A percentile compares a stretch with the other conserved stretches of the same genome.
Conservation (phyloP, 495 filamentous ascomycete genomes). For the Viridothelium virens region DNA sequence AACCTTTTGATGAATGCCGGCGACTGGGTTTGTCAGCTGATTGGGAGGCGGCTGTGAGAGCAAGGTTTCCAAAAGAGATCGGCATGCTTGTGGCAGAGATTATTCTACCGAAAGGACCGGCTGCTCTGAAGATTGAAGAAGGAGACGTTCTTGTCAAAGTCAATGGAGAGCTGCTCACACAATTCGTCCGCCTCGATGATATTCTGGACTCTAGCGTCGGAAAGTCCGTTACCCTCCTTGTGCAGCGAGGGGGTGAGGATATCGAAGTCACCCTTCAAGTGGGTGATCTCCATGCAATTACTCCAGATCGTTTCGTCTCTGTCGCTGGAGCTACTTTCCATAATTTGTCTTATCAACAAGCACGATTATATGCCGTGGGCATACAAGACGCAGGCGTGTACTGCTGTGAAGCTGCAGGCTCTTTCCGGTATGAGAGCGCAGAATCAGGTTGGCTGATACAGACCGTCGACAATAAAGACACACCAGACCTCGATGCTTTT, state of each 20-base stretch:
- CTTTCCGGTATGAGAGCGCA: conserved; percentile 85
- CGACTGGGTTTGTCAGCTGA: conserved; percentile 75
- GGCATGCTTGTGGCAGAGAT: conserved; percentile 97
- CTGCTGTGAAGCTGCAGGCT: conserved; percentile 89
- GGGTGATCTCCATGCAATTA: conserved; percentile 88
- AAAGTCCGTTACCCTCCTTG: conserved; percentile 58
- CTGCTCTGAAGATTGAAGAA: conserved; percentile 75
- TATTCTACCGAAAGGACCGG: conserved; percentile 83
- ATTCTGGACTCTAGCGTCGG: conserved; percentile 87
- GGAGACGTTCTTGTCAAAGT: conserved; percentile 94
- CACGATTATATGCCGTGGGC: conserved; percentile 85
- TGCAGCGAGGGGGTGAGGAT: conserved; percentile 84
- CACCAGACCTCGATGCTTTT: conserved; percentile 78
- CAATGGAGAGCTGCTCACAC: conserved; percentile 87
- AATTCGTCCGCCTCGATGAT: conserved; percentile 88
- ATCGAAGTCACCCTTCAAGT: conserved; percentile 78
- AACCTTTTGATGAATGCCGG: conserved; percentile 95
- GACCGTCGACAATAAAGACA: conserved; percentile 81
- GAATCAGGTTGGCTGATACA: conserved; percentile 91
- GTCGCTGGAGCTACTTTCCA: conserved; percentile 93
- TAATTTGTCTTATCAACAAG: conserved; percentile 90
- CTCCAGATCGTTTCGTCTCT: conserved; percentile 88
- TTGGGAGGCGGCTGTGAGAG: conserved; percentile 76
- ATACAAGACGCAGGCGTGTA: conserved; percentile 71
- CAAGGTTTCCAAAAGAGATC: conserved; percentile 81